Evolutionary conservation across 208 protist species (phyloP), one percentile per base, ranked within the genome.

Genomic region (Crithidia fasciculata): DNA sequence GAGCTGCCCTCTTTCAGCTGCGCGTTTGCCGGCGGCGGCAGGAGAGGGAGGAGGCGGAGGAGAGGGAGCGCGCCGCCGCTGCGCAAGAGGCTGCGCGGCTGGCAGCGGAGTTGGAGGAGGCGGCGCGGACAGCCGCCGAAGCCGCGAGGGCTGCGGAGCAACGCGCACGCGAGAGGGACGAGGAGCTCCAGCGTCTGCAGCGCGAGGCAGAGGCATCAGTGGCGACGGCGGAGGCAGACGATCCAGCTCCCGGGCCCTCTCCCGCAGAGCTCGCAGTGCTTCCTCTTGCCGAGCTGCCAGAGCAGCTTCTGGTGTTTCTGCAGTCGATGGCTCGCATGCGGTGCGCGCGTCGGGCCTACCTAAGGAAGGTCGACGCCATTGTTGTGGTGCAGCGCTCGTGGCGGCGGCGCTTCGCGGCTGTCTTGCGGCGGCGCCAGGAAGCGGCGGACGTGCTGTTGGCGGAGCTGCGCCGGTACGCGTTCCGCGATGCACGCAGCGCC

Each of bases 271-370:
- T 62, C 0, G 4, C n/a, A 1, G 40, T 54, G 60, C 37, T 74
- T 4, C 37, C 10, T 19, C 52, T 66, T 5, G 53, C 60, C 5
- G 28, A 41, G n/a, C 47, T 74, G 7, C 68, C 74, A 40, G 74
- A 71, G 10, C 15, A 8, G 16, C 54, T 74, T 52, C 37, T 80
- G 8, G 16, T 69, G n/a, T 60, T 66, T 43, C 19, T 68, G 16
- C 74, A 80, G 40, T 61, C 74, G 3, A 52, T 71, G 41, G 41
- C 15, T 37, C 55, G 63, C 13, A 74, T 59, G 68, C 68, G 74
- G 19, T 10, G 16, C n/a, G 41, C 43, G 28, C 18, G 53, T n/a
- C 74, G 68, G 7, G 16, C 6, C n/a, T 80, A 45, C 10, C 8
- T 41, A 2, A 44, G 28, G 28, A 0, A 52, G 39, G n/a, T 55